Conservation (phyloP, 176 grass and related monocot genomes). For the Zizania latifolia region DNA sequence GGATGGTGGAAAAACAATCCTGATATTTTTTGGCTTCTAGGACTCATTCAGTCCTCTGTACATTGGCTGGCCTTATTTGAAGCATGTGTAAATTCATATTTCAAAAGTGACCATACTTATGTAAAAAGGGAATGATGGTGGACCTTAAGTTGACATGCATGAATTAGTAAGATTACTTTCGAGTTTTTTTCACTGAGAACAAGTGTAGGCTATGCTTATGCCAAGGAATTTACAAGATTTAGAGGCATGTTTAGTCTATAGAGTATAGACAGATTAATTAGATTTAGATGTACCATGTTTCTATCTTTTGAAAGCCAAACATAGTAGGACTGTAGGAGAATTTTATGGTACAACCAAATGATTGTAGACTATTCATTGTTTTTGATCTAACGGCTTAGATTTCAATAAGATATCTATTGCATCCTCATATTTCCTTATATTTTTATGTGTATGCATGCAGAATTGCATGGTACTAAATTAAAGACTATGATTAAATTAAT, state of each 20-base stretch:
- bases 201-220: neutral
- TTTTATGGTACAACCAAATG: no score
- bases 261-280: neutral
- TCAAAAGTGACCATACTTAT: neutral
- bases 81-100: neutral
- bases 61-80: neutral
- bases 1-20: neutral
- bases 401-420: no score
- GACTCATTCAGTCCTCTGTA: constrained; percentile 5
- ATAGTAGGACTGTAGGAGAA: no score
- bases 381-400: no score
- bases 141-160: neutral
- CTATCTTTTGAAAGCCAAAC: neutral
- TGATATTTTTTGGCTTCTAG: neutral
- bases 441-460: no score
- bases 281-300: neutral
- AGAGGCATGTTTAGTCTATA: neutral
- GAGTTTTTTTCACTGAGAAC: neutral
- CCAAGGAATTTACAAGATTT: neutral
- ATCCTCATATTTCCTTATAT: no score
- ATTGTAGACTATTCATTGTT: no score
- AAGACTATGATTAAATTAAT: no score
- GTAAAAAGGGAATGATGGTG: neutral
- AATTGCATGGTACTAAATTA: no score
- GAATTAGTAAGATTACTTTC: neutral